phyloP scores from a whole-genome alignment of 805 yeast species.

The Cyberlindnera xishuangbannaensis region DNA sequence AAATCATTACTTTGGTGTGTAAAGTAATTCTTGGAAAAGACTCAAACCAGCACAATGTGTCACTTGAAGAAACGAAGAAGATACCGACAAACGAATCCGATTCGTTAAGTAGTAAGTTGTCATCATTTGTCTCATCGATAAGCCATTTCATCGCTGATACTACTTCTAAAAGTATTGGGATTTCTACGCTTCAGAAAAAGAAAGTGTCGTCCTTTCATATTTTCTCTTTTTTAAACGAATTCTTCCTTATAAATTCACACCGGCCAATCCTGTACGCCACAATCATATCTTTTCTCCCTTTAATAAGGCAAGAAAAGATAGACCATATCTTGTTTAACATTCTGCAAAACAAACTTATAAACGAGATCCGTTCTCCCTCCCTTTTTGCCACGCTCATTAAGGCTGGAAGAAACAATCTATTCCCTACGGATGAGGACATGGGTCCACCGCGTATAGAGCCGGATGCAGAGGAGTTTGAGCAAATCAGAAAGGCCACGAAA shows the following conservation, averaged over 20 bases:
- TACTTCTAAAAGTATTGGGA: slow-evolving; percentile 6
- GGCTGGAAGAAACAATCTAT: slow-evolving; percentile 33
- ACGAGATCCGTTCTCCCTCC: slow-evolving; percentile 13
- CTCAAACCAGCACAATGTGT: background rate
- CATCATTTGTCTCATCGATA: slow-evolving; percentile 6
- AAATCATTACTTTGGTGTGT: slow-evolving; percentile 25
- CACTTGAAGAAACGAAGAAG: too few species aligned
- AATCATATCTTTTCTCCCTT: slow-evolving; percentile 19
- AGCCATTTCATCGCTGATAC: slow-evolving; percentile 16
- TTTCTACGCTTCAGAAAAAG: background rate
- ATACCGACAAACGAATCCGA: too few species aligned
- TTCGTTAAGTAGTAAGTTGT: background rate
- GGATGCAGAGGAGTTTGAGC: slow-evolving; percentile 31
- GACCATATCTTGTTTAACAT: slow-evolving; percentile 20
- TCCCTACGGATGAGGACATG: slow-evolving; percentile 45
- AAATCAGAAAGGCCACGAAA: slow-evolving; percentile 25
- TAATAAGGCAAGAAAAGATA: slow-evolving; percentile 9
- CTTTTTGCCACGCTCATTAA: slow-evolving; percentile 21
- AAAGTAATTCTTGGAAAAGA: slow-evolving; percentile 6
- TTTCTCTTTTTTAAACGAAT: slow-evolving; percentile 21
- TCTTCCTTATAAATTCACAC: slow-evolving; percentile 13
- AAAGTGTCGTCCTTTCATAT: slow-evolving; percentile 14
- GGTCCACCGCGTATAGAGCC: slow-evolving; percentile 44
- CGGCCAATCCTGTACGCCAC: slow-evolving; percentile 30
- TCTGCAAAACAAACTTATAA: slow-evolving; percentile 15